phyloP scores from a whole-genome alignment of 257 asterid species.

The Parsonsia alboflavescens region DNA sequence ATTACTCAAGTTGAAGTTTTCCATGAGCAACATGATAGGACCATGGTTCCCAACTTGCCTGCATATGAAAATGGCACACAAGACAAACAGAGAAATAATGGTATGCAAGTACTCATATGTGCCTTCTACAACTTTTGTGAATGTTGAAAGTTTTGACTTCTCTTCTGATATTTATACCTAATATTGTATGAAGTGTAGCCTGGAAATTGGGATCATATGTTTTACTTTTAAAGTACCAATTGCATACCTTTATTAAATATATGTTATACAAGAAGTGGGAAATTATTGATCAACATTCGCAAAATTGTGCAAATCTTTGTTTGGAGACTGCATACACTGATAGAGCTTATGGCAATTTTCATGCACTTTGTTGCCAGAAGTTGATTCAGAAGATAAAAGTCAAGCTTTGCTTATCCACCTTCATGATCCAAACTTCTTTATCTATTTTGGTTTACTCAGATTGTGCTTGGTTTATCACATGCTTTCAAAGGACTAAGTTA shows the following conservation, averaged over 20 bases:
- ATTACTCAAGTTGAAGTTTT: conserved; percentile 37
- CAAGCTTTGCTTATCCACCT: background rate
- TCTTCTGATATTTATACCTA: background rate
- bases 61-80: conserved; percentile 25
- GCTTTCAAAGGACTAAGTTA: background rate
- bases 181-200: background rate
- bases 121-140: background rate
- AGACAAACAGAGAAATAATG: conserved; percentile 20
- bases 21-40: conserved; percentile 31
- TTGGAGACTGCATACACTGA: background rate
- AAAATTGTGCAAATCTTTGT: background rate
- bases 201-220: background rate
- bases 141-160: background rate
- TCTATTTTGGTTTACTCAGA: background rate
- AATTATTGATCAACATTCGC: background rate
- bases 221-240: background rate
- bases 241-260: background rate
- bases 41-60: conserved; percentile 28
- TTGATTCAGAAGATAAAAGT: background rate
- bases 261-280: background rate
- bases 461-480: background rate
- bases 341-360: background rate
- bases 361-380: background rate
- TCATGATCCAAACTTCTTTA: background rate
- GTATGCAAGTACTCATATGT: conserved; percentile 11